Conservation (phyloP, 345 rosid genomes). For the Dimocarpus longan region DNA sequence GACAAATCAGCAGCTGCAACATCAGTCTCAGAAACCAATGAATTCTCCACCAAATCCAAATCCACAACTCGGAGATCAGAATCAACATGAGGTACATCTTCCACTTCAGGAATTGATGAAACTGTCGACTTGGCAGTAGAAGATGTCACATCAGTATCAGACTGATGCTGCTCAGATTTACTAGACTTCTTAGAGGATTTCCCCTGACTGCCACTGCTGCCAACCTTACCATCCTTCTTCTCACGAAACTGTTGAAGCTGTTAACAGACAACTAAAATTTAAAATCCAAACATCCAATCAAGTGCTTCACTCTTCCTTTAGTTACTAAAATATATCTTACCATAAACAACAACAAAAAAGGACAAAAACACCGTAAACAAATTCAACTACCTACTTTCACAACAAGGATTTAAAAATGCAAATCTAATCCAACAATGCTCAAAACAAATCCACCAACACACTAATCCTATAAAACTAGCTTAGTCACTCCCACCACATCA, state of each 20-base stretch:
- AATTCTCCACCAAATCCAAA: constrained; percentile 32
- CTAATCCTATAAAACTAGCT: background rate
- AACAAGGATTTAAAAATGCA: background rate
- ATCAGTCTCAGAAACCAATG: constrained; percentile 33
- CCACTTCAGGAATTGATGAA: constrained; percentile 38
- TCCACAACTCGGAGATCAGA: constrained; percentile 28
- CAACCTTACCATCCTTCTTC: constrained; percentile 79
- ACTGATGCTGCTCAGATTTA: constrained; percentile 61
- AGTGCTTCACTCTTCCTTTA: background rate
- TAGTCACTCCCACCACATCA: too few species aligned
- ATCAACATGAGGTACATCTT: constrained; percentile 34
- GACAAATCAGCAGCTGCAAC: constrained; percentile 34
- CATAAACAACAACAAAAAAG: background rate
- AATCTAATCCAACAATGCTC: background rate
- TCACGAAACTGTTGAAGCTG: constrained; percentile 98
- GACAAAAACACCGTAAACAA: background rate
- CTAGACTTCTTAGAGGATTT: constrained; percentile 67
- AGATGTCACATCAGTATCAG: constrained; percentile 45
- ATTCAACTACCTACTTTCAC: background rate
- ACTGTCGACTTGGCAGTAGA: constrained; percentile 26
- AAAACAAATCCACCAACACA: background rate
- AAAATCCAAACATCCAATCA: constrained; percentile 16
- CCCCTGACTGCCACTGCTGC: constrained; percentile 67
- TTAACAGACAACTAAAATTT: constrained; percentile 16
- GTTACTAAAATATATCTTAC: background rate